Conservation (phyloP, 129 eudicot species). For the Flaveria trinervia region DNA sequence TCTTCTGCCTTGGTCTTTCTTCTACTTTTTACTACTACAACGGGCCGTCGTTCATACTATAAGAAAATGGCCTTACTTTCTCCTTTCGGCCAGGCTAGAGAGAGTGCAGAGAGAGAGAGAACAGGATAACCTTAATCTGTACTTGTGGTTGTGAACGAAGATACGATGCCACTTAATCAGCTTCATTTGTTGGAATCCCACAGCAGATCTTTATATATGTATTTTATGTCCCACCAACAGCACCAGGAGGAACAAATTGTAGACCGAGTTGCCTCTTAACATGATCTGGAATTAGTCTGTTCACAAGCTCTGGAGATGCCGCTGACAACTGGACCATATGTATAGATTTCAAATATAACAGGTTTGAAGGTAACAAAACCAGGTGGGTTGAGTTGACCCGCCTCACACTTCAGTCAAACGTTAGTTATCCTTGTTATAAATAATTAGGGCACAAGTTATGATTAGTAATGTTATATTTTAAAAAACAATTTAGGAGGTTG, state of each 20-base stretch:
- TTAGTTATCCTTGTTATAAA: neutral
- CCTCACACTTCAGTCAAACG: neutral
- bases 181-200: slow-evolving; percentile 21
- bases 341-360: slow-evolving; percentile 2
- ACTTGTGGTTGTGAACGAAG: slow-evolving; percentile 33
- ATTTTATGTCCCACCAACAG: slow-evolving; percentile 23
- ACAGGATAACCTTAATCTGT: slow-evolving; percentile 15
- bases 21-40: slow-evolving; percentile 29
- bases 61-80: slow-evolving; percentile 12
- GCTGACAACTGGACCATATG: slow-evolving; percentile 51
- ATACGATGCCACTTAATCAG: slow-evolving; percentile 29
- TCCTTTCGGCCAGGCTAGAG: slow-evolving; percentile 1
- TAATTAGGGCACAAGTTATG: neutral
- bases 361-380: neutral
- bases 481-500: neutral
- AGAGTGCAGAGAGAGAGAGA: slow-evolving; percentile 9
- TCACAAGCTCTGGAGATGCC: slow-evolving; percentile 76
- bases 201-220: slow-evolving; percentile 27
- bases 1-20: slow-evolving; percentile 28
- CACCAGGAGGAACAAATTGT: slow-evolving; percentile 40
- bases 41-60: slow-evolving; percentile 15
- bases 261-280: slow-evolving; percentile 63
- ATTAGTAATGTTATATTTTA: neutral
- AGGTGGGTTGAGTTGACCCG: neutral
- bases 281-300: slow-evolving; percentile 86